phyloP scores from a whole-genome alignment of 495 filamentous ascomycete species.

The Lindgomyces ingoldianus region DNA sequence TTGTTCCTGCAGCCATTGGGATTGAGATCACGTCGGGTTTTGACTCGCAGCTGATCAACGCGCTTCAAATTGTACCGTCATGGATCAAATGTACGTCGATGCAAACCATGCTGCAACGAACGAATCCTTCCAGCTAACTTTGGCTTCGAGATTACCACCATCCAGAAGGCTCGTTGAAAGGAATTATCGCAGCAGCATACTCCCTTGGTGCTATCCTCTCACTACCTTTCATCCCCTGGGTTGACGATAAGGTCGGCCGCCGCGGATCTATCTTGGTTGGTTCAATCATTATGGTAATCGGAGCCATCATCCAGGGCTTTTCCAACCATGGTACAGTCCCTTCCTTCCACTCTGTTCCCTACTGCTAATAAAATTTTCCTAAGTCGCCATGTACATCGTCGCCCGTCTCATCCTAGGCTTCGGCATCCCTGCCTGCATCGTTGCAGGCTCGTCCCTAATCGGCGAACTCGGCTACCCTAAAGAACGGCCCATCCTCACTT shows the following conservation, averaged over 20 bases:
- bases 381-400: slow-evolving; percentile 62
- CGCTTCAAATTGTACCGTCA: slow-evolving; percentile 61
- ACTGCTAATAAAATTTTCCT: background rate
- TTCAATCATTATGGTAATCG: slow-evolving; percentile 59
- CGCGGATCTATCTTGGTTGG: slow-evolving; percentile 62
- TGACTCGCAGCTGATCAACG: slow-evolving; percentile 71
- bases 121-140: background rate
- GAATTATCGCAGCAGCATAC: slow-evolving; percentile 44
- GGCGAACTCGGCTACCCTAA: slow-evolving; percentile 67
- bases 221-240: slow-evolving; percentile 59
- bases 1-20: slow-evolving; percentile 68
- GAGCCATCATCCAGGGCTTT: slow-evolving; percentile 59
- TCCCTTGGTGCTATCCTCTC: slow-evolving; percentile 57
- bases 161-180: slow-evolving; percentile 45
- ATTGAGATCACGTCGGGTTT: slow-evolving; percentile 74
- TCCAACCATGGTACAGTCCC: slow-evolving; percentile 48
- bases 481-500: slow-evolving; percentile 64
- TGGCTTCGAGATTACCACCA: slow-evolving; percentile 45
- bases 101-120: background rate
- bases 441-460: slow-evolving; percentile 63
- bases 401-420: slow-evolving; percentile 59
- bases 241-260: slow-evolving; percentile 58
- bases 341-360: slow-evolving; percentile 1
- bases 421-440: slow-evolving; percentile 57
- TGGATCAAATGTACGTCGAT: slow-evolving; percentile 57